Evolutionary conservation across 306 rosid species (phyloP).

Genomic region (Malus sylvestris): DNA sequence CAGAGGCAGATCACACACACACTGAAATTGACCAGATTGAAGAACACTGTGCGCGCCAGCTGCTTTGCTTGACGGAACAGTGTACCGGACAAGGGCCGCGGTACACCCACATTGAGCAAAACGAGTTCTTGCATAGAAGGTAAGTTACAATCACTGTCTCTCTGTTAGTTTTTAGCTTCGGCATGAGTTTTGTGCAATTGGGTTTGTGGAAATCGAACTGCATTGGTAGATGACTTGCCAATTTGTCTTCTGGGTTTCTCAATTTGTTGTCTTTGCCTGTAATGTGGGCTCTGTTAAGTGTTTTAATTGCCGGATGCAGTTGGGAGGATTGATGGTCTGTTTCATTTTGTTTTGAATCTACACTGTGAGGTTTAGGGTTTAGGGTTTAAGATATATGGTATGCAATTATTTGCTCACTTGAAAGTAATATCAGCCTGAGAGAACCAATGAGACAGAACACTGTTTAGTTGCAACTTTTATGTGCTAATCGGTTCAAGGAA

Average conservation of each 20-base stretch:
- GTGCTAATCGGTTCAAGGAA: neutral
- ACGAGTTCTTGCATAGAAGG: constrained; percentile 69
- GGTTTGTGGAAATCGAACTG: neutral
- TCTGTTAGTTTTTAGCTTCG: neutral
- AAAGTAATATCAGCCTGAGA: neutral
- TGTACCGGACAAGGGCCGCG: constrained; percentile 42
- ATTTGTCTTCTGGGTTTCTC: neutral
- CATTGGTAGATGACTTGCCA: neutral
- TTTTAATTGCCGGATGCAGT: neutral
- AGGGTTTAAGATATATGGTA: neutral
- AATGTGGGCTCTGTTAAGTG: neutral
- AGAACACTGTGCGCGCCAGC: neutral
- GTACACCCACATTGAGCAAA: constrained; percentile 54
- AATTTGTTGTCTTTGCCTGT: neutral
- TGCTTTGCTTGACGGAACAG: constrained; percentile 45
- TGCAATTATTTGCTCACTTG: neutral
- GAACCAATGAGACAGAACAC: too few species aligned
- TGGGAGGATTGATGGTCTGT: neutral
- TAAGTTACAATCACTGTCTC: constrained; percentile 15
- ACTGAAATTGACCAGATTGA: neutral
- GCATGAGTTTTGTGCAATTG: neutral
- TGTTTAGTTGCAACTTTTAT: too few species aligned
- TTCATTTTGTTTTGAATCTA: neutral
- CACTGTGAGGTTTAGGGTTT: neutral
- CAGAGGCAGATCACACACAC: neutral